Evolutionary conservation across 257 asterid species (phyloP).

Genomic region (Jasminum sambac): DNA sequence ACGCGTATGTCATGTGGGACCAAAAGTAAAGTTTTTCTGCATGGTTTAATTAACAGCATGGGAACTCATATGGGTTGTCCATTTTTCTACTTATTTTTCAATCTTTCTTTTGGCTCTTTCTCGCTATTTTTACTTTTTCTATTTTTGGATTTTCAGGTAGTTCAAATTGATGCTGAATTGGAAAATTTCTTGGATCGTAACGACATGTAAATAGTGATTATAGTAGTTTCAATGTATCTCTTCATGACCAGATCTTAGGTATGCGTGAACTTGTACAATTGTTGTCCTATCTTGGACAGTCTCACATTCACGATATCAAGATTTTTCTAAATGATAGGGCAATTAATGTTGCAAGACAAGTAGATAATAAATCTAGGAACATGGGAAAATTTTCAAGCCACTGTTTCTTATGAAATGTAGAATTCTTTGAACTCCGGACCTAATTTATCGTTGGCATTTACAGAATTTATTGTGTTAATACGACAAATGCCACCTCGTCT

Average conservation of each 20-base stretch:
- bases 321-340: background rate
- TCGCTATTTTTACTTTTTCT: background rate
- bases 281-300: conserved; percentile 17
- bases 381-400: background rate
- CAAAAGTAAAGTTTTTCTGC: conserved; percentile 40
- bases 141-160: conserved; percentile 2
- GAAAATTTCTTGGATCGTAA: background rate
- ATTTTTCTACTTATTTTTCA: background rate
- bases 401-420: no score
- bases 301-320: conserved; percentile 7
- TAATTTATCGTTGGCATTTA: no score
- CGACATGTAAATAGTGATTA: background rate
- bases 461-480: no score
- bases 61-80: conserved; percentile 82
- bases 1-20: no score
- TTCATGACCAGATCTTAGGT: conserved; percentile 38
- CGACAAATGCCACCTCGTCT: no score
- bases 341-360: background rate
- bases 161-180: conserved; percentile 4
- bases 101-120: conserved; percentile 12
- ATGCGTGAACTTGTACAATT: conserved; percentile 6
- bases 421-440: no score
- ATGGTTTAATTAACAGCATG: conserved; percentile 57
- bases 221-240: conserved; percentile 14
- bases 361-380: background rate